These are phyloP conservation scores for Hypoxylon lienhwacheense DNA, from an alignment of 495 filamentous ascomycete species.

Conservation along the genomic window DNA sequence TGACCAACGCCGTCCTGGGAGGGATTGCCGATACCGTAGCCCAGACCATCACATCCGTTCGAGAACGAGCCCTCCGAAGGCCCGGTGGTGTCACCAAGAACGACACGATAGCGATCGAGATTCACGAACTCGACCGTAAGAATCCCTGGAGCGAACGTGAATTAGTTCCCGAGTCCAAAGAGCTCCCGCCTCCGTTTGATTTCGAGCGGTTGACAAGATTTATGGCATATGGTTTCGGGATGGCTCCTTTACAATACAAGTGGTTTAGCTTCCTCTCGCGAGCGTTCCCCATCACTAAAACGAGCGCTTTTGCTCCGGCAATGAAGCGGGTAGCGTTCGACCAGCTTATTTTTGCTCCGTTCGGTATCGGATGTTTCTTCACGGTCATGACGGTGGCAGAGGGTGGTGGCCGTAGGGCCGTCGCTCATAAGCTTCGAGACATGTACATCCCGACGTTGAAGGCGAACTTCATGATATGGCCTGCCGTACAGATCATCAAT, in stretches of 20 bases:
- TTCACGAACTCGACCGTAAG: constrained; percentile 85
- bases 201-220: constrained; percentile 92
- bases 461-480: constrained; percentile 96
- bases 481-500: constrained; percentile 93
- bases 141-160: constrained; percentile 68
- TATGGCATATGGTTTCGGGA: constrained; percentile 93
- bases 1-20: constrained; percentile 91
- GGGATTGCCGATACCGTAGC: constrained; percentile 95
- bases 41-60: constrained; percentile 85
- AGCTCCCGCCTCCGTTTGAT: constrained; percentile 82
- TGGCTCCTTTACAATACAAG: constrained; percentile 94
- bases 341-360: constrained; percentile 92
- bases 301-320: constrained; percentile 69
- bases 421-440: constrained; percentile 83
- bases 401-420: constrained; percentile 79
- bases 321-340: constrained; percentile 90
- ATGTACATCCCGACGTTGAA: constrained; percentile 93
- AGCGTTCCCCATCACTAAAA: constrained; percentile 82
- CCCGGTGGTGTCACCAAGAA: constrained; percentile 56
- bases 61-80: constrained; percentile 65
- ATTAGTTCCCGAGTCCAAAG: constrained; percentile 63
- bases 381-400: constrained; percentile 96
- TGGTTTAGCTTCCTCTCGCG: constrained; percentile 91
- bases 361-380: constrained; percentile 88
- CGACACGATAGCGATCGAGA: constrained; percentile 81